Evolutionary conservation across 2,329 filamentous ascomycete species (phyloP).

Genomic region (Pestalotiopsis sp.): DNA sequence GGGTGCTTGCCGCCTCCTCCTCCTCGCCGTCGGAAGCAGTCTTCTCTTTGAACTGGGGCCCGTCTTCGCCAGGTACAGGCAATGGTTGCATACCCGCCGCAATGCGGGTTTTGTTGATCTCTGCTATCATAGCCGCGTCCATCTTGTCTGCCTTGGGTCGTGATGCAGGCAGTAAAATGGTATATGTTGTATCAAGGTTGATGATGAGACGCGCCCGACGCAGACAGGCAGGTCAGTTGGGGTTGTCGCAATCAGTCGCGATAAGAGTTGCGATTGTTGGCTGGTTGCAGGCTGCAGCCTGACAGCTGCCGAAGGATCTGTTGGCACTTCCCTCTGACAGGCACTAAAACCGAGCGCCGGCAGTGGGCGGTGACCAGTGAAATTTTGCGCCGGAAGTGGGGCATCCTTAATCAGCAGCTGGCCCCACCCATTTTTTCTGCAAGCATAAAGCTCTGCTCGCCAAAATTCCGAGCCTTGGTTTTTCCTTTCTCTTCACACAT

Average conservation of each 20-base stretch:
- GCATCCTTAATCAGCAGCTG: slow-evolving; percentile 5
- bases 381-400: not conserved
- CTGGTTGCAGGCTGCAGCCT: not conserved
- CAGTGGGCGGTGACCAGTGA: not conserved
- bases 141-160: slow-evolving; percentile 38
- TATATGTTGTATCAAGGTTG: not conserved
- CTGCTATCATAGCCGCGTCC: slow-evolving; percentile 79
- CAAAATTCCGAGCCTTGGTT: slow-evolving; percentile 25
- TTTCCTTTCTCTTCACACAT: slow-evolving; percentile 37
- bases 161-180: not conserved
- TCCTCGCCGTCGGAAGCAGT: slow-evolving; percentile 50
- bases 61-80: slow-evolving; percentile 72
- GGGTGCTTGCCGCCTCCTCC: slow-evolving; percentile 76
- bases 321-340: too few species aligned
- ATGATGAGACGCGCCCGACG: not conserved
- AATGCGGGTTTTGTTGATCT: slow-evolving; percentile 89
- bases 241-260: not conserved
- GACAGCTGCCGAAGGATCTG: too few species aligned
- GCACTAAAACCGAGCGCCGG: not conserved
- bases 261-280: not conserved
- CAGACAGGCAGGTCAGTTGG: not conserved
- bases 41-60: slow-evolving; percentile 40
- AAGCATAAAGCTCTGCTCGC: slow-evolving; percentile 12
- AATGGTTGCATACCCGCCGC: slow-evolving; percentile 90
- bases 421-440: slow-evolving; percentile 1